A percentile compares a stretch with the other conserved stretches of the same genome.
These are phyloP conservation scores for Chamaecrista fasciculata DNA, from an alignment of 306 rosid genomes.

Conservation along the genomic window DNA sequence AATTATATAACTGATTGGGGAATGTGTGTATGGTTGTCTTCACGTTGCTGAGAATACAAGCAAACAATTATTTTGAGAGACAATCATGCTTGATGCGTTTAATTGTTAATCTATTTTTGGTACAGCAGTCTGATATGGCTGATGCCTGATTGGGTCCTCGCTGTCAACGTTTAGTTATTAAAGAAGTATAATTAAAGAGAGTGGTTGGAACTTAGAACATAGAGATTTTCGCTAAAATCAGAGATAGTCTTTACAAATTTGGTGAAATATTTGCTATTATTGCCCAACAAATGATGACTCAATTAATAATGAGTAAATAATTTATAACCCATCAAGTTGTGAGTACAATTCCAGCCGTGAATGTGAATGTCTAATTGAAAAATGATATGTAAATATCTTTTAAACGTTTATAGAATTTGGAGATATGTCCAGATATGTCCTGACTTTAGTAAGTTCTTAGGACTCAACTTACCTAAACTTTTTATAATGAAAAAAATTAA, in stretches of 20 bases:
- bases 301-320: too few species aligned
- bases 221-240: neutral
- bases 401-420: too few species aligned
- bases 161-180: neutral
- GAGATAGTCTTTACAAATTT: neutral
- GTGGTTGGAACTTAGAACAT: neutral
- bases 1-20: neutral
- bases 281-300: too few species aligned
- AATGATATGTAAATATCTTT: too few species aligned
- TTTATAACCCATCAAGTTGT: too few species aligned
- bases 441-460: too few species aligned
- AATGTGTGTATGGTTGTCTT: neutral
- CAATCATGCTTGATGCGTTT: neutral
- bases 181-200: neutral
- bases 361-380: too few species aligned
- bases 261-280: too few species aligned
- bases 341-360: too few species aligned
- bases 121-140: neutral
- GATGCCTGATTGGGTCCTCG: neutral
- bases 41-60: conserved; percentile 1
- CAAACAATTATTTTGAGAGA: neutral
- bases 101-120: neutral
- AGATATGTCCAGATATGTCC: too few species aligned
- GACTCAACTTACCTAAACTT: too few species aligned
- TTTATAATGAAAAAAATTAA: too few species aligned